phyloP scores from a whole-genome alignment of 2,329 filamentous ascomycete species.

The Epichloe hybrida region DNA sequence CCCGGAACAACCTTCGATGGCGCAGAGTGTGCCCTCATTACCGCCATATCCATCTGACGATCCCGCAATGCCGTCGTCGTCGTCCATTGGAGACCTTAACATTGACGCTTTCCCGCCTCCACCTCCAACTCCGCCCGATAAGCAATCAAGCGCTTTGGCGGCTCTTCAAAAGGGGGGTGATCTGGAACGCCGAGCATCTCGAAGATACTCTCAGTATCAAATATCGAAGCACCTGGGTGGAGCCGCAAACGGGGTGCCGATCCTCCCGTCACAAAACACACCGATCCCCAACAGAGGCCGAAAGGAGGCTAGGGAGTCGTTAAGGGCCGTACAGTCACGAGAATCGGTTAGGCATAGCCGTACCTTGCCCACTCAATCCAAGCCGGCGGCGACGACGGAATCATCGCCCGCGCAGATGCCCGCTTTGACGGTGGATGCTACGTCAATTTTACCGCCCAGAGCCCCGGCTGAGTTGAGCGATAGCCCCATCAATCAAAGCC shows the following conservation, averaged over 20 bases:
- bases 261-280: constrained; percentile 71
- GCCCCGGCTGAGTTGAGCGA: constrained; percentile 6
- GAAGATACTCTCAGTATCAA: constrained; percentile 91
- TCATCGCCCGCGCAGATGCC: constrained; percentile 48
- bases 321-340: constrained; percentile 51
- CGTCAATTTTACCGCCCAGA: constrained; percentile 11
- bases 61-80: constrained; percentile 31
- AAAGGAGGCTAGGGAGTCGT: constrained; percentile 66
- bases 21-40: constrained; percentile 64
- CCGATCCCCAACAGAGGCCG: constrained; percentile 76
- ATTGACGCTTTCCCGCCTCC: constrained; percentile 60
- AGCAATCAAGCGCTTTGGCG: constrained; percentile 78
- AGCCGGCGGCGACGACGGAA: constrained; percentile 29
- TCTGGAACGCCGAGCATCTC: constrained; percentile 79
- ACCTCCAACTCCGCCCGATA: constrained; percentile 52
- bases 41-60: constrained; percentile 57
- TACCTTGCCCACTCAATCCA: constrained; percentile 32
- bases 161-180: constrained; percentile 86
- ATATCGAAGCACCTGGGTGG: constrained; percentile 86
- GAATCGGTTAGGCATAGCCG: constrained; percentile 38
- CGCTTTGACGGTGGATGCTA: constrained; percentile 50
- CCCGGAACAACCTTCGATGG: constrained; percentile 52
- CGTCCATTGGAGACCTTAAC: constrained; percentile 30
- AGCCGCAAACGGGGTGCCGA: constrained; percentile 68
- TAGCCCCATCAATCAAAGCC: constrained; percentile 36